These are phyloP conservation scores for Debaryomyces prosopidis DNA, from an alignment of 805 yeast genomes.

Conservation along the genomic window DNA sequence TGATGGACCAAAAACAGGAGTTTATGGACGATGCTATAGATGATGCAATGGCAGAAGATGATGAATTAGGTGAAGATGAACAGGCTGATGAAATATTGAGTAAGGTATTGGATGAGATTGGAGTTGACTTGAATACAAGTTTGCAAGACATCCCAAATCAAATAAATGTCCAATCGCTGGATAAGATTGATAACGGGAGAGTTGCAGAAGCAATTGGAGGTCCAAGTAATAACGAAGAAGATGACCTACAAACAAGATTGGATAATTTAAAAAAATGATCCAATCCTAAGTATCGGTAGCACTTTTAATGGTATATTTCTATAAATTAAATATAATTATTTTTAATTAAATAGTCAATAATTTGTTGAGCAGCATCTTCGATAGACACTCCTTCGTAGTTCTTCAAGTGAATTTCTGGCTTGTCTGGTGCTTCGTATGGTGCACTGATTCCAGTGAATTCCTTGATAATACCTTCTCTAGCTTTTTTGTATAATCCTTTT, in stretches of 20 bases:
- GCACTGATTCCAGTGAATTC: conserved; percentile 96
- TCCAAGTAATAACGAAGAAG: conserved; percentile 51
- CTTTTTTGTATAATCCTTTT: conserved; percentile 94
- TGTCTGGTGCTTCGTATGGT: conserved; percentile 90
- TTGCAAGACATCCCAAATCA: conserved; percentile 48
- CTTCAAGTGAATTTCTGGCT: conserved; percentile 78
- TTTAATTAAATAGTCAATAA: conserved; percentile 64
- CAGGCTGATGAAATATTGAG: conserved; percentile 90
- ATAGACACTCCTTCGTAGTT: conserved; percentile 65
- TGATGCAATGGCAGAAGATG: conserved; percentile 90
- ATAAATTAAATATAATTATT: conserved; percentile 39
- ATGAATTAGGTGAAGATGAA: conserved; percentile 76
- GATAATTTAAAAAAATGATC: conserved; percentile 69
- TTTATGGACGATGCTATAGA: conserved; percentile 98
- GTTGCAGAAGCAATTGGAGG: conserved; percentile 60
- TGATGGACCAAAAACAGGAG: conserved; percentile 98
- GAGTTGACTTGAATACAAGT: conserved; percentile 69
- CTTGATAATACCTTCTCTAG: conserved; percentile 90
- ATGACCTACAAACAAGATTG: conserved; percentile 85
- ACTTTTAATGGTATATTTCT: background rate
- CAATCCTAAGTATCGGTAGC: background rate
- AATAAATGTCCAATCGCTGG: conserved; percentile 32
- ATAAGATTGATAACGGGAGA: conserved; percentile 36
- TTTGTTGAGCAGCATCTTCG: conserved; percentile 77
- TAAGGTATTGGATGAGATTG: conserved; percentile 93